A percentile compares a stretch with the other conserved stretches of the same genome.
Conservation (phyloP, 2,329 filamentous ascomycete genomes). For the Sclerotiophoma versabilis region DNA sequence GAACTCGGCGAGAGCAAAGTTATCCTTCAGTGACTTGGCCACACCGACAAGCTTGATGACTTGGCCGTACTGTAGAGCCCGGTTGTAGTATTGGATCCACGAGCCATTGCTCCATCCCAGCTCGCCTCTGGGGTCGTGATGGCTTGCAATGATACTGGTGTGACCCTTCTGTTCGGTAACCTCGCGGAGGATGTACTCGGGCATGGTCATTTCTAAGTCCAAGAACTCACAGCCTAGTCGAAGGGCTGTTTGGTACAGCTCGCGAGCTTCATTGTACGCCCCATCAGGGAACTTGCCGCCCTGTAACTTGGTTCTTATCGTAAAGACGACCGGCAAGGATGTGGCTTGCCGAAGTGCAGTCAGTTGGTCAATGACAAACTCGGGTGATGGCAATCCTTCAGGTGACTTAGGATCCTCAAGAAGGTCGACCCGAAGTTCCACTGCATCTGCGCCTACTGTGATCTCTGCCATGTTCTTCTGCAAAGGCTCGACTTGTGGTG, state of each 20-base stretch:
- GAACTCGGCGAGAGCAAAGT: constrained; percentile 84
- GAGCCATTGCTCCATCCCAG: constrained; percentile 92
- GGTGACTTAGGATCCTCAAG: constrained; percentile 72
- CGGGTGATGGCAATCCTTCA: constrained; percentile 66
- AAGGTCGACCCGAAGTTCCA: constrained; percentile 92
- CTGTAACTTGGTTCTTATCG: constrained; percentile 83
- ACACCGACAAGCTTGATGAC: constrained; percentile 92
- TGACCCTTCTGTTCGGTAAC: constrained; percentile 73
- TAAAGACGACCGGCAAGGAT: constrained; percentile 87
- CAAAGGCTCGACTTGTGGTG: constrained; percentile 73
- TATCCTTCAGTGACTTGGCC: constrained; percentile 79
- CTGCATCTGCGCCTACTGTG: constrained; percentile 86
- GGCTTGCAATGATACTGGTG: constrained; percentile 90
- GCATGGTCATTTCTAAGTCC: constrained; percentile 88
- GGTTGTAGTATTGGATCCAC: constrained; percentile 90
- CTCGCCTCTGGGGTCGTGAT: constrained; percentile 82
- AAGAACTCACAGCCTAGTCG: constrained; percentile 90
- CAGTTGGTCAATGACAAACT: constrained; percentile 83
- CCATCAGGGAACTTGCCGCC: constrained; percentile 87
- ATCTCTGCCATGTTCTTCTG: constrained; percentile 72
- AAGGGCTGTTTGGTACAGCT: constrained; percentile 79
- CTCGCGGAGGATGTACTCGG: constrained; percentile 74
- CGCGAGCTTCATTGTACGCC: constrained; percentile 71
- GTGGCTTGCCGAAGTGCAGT: constrained; percentile 76
- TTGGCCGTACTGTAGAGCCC: constrained; percentile 86